Percentiles rank a stretch among this genome's conserved stretches.
These are phyloP conservation scores for Paraconiothyrium brasiliense DNA, from an alignment of 2,329 filamentous ascomycete genomes.

Conservation along the genomic window DNA sequence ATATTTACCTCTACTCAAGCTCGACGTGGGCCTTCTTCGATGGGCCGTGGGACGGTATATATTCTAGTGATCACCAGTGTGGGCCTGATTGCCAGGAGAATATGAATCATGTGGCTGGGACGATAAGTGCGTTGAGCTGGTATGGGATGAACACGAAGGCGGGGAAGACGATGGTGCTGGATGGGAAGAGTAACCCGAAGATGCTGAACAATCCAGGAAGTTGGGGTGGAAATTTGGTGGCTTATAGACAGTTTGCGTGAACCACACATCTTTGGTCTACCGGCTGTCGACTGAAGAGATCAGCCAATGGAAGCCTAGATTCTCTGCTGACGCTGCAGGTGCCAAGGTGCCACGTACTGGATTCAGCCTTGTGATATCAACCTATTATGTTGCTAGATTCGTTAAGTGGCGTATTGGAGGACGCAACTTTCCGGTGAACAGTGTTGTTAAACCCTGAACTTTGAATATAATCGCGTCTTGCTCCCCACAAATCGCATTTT, in stretches of 20 bases:
- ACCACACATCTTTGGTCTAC: too few species aligned
- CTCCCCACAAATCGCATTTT: too few species aligned
- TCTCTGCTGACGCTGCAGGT: too few species aligned
- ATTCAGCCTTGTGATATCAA: too few species aligned
- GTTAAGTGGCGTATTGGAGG: too few species aligned
- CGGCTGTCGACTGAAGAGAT: too few species aligned
- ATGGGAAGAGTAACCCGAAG: slow-evolving; percentile 5
- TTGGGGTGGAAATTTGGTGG: slow-evolving; percentile 13
- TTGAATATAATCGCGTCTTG: too few species aligned
- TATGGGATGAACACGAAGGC: slow-evolving; percentile 8
- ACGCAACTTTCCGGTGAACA: too few species aligned
- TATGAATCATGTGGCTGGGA: slow-evolving; percentile 8
- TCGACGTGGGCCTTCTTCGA: slow-evolving; percentile 13
- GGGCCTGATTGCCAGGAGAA: slow-evolving; percentile 8
- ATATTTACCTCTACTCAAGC: not conserved
- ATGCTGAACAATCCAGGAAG: slow-evolving; percentile 1
- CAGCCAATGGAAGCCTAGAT: too few species aligned
- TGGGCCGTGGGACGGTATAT: slow-evolving; percentile 8
- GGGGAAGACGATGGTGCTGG: slow-evolving; percentile 2
- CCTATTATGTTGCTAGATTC: too few species aligned
- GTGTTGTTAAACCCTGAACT: too few species aligned
- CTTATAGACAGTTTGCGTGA: slow-evolving; percentile 9
- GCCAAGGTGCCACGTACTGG: too few species aligned
- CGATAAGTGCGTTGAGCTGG: not conserved
- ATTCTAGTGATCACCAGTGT: not conserved